These are phyloP conservation scores for Aureobasidium sp. DNA, from an alignment of 2,329 filamentous ascomycete genomes.

Conservation along the genomic window DNA sequence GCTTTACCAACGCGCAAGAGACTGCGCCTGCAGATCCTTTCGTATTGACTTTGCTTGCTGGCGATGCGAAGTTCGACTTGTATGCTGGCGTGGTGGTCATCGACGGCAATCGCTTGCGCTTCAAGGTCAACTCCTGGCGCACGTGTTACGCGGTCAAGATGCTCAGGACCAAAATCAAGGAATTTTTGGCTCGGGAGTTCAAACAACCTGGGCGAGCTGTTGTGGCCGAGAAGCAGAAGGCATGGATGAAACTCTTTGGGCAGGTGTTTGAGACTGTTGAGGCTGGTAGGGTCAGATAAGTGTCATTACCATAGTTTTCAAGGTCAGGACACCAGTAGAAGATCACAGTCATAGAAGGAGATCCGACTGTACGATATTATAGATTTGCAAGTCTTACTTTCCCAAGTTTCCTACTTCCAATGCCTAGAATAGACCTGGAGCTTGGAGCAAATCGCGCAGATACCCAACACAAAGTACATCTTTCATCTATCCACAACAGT, in stretches of 20 bases:
- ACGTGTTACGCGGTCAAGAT: conserved; percentile 83
- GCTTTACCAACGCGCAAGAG: conserved; percentile 82
- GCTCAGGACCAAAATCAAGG: conserved; percentile 63
- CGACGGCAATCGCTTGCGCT: conserved; percentile 79
- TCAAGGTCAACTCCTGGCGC: conserved; percentile 82
- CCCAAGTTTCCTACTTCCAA: background rate
- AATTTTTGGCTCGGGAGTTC: conserved; percentile 66
- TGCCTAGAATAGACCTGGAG: background rate
- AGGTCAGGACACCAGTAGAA: background rate
- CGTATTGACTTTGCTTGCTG: conserved; percentile 75
- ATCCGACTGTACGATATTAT: background rate
- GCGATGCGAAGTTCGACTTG: conserved; percentile 84
- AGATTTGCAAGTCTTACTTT: background rate
- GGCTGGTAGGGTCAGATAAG: background rate
- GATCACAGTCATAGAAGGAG: no score
- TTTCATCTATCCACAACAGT: background rate
- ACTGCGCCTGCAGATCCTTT: conserved; percentile 62
- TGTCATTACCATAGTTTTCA: background rate
- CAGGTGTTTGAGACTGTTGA: conserved; percentile 22
- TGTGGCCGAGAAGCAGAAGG: conserved; percentile 32
- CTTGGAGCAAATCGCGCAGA: background rate
- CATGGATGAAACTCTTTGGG: conserved; percentile 36
- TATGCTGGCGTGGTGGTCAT: conserved; percentile 81
- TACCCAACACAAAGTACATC: background rate
- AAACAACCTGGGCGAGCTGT: conserved; percentile 40